A percentile compares a stretch with the other conserved stretches of the same genome.
These are phyloP conservation scores for Coniferiporia weirii DNA, from an alignment of 1,284 basidiomycete species.

Conservation along the genomic window DNA sequence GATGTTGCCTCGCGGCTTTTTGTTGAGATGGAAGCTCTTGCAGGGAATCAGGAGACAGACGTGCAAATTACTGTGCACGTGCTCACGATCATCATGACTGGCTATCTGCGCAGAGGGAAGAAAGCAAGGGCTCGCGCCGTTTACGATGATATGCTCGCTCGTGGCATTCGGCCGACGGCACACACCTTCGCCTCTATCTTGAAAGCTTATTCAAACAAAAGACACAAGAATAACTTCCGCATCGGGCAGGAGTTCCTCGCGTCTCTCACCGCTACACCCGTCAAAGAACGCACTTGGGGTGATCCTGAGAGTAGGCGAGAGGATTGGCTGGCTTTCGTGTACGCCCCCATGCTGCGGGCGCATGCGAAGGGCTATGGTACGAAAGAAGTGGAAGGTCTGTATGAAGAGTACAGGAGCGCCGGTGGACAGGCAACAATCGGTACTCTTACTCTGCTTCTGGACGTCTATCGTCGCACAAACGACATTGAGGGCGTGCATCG, in stretches of 20 bases:
- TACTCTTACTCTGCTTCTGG: constrained; percentile 65
- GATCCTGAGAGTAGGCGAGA: constrained; percentile 33
- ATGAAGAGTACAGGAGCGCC: constrained; percentile 47
- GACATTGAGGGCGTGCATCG: constrained; percentile 54
- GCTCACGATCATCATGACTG: constrained; percentile 83
- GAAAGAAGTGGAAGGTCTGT: constrained; percentile 54
- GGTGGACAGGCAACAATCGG: constrained; percentile 53
- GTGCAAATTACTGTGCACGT: constrained; percentile 53
- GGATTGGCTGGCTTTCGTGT: constrained; percentile 49
- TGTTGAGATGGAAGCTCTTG: constrained; percentile 53
- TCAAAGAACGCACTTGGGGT: constrained; percentile 36
- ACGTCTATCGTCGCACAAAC: constrained; percentile 63
- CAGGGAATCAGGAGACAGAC: constrained; percentile 33
- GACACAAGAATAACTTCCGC: constrained; percentile 42
- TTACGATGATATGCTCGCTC: constrained; percentile 69
- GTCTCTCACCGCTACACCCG: constrained; percentile 37
- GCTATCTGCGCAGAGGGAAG: constrained; percentile 61
- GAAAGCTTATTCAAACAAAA: constrained; percentile 49
- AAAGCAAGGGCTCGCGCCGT: constrained; percentile 57
- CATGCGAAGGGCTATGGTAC: constrained; percentile 46
- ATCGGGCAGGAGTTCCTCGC: constrained; percentile 61
- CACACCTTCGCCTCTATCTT: constrained; percentile 74
- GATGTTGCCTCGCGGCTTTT: constrained; percentile 65
- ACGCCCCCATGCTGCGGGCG: constrained; percentile 58
- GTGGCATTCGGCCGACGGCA: constrained; percentile 65